phyloP scores from a whole-genome alignment of 768 basidiomycete genomes.

The Boletus tomentosulus region DNA sequence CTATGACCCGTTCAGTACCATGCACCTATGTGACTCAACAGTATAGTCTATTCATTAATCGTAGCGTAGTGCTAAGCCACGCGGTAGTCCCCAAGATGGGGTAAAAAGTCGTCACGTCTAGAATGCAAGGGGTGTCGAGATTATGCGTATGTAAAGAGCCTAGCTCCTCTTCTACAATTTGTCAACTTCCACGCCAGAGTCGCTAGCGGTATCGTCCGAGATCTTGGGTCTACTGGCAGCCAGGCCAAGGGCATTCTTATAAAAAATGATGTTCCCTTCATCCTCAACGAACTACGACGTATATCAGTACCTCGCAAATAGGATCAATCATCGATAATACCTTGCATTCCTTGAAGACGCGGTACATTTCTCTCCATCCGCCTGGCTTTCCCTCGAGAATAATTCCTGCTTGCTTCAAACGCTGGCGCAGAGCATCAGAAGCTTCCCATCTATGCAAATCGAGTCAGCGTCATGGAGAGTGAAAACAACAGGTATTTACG shows the following conservation, averaged over 20 bases:
- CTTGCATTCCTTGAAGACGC: constrained; percentile 77
- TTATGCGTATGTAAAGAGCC: constrained; percentile 3
- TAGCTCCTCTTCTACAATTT: constrained; percentile 25
- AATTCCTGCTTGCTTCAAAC: constrained; percentile 55
- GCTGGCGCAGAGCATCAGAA: constrained; percentile 74
- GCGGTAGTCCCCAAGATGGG: background rate
- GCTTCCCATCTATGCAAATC: constrained; percentile 73
- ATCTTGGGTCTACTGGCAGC: constrained; percentile 67
- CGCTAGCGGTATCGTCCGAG: constrained; percentile 51
- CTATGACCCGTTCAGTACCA: no score
- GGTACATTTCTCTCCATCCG: constrained; percentile 77
- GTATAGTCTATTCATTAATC: background rate
- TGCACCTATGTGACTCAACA: background rate
- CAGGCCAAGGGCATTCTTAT: constrained; percentile 81
- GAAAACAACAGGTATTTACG: constrained; percentile 36
- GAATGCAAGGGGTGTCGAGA: background rate
- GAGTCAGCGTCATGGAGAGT: background rate
- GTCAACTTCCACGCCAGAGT: constrained; percentile 64
- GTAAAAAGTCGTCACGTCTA: constrained; percentile 11
- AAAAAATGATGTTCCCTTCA: constrained; percentile 86
- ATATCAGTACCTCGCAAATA: background rate
- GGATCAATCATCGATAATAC: constrained; percentile 25
- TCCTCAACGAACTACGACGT: constrained; percentile 82
- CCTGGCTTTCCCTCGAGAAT: constrained; percentile 67
- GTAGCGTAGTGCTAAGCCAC: background rate